These are phyloP conservation scores for Neonectria magnoliae DNA, from an alignment of 2,329 filamentous ascomycete species.

Conservation along the genomic window DNA sequence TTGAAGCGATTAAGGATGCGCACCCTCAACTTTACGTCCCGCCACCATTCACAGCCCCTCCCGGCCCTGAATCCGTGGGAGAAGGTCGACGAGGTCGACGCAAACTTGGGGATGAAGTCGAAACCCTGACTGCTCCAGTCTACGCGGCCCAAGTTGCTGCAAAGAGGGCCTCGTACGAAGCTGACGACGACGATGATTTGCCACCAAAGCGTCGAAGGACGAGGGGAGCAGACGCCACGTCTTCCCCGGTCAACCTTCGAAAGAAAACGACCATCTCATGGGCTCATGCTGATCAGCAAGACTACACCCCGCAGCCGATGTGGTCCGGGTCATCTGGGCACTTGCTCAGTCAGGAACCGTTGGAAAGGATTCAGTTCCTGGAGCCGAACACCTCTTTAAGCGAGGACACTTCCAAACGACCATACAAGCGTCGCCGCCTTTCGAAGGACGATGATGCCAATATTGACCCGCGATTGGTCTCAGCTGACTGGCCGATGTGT, in stretches of 20 bases:
- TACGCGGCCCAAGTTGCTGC: constrained; percentile 54
- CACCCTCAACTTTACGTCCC: constrained; percentile 51
- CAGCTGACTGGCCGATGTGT: constrained; percentile 3
- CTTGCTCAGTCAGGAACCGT: constrained; percentile 18
- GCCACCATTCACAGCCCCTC: constrained; percentile 33
- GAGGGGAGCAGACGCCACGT: constrained; percentile 12
- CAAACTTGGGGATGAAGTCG: constrained; percentile 55
- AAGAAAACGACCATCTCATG: constrained; percentile 25
- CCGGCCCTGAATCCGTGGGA: constrained; percentile 31
- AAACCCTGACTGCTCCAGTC: constrained; percentile 61
- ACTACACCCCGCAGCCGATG: constrained; percentile 23
- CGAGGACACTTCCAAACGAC: constrained; percentile 36
- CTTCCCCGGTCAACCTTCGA: constrained; percentile 11
- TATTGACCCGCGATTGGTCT: constrained; percentile 19
- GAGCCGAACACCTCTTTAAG: constrained; percentile 54
- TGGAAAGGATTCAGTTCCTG: constrained; percentile 50
- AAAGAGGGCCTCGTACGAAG: constrained; percentile 44
- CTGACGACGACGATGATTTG: constrained; percentile 29
- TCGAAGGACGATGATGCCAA: constrained; percentile 14
- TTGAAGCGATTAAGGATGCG: constrained; percentile 59
- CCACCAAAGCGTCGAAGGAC: constrained; percentile 38
- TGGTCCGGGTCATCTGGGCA: constrained; percentile 34
- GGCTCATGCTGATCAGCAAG: constrained; percentile 22
- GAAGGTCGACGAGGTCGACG: constrained; percentile 46
- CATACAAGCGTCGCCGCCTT: constrained; percentile 6